phyloP scores from a whole-genome alignment of 1,139 yeast genomes.

The Blastobotrys raffinosifermentans region DNA sequence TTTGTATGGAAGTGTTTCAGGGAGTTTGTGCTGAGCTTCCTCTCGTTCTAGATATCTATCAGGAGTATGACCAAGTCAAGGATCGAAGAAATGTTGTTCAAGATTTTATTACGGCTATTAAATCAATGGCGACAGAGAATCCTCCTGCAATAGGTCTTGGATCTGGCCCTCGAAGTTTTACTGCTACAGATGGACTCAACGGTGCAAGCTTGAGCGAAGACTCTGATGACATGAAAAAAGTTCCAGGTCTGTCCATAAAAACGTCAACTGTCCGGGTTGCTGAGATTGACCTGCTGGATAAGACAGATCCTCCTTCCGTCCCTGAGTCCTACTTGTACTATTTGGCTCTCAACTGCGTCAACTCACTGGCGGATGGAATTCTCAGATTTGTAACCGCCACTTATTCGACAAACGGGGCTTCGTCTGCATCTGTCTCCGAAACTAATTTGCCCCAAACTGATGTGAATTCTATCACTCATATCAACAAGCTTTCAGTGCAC shows the following conservation, averaged over 20 bases:
- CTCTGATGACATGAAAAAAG: conserved; percentile 11
- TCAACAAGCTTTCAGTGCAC: too few relatives aligned
- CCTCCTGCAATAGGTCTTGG: conserved; percentile 24
- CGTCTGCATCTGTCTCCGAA: too few relatives aligned
- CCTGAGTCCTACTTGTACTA: conserved; percentile 60
- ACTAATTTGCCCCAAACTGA: too few relatives aligned
- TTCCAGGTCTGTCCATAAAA: conserved; percentile 23
- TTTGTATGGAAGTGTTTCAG: conserved; percentile 67
- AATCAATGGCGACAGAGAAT: conserved; percentile 24
- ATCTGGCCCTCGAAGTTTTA: conserved; percentile 17
- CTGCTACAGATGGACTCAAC: conserved; percentile 10
- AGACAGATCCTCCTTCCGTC: conserved; percentile 57
- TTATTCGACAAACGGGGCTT: too few relatives aligned
- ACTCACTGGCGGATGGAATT: conserved; percentile 61
- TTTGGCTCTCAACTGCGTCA: conserved; percentile 51
- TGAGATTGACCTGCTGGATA: conserved; percentile 71
- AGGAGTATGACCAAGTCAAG: conserved; percentile 52
- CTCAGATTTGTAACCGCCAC: conserved; percentile 55
- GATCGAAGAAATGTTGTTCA: conserved; percentile 58
- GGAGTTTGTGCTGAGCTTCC: conserved; percentile 53
- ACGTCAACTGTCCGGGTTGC: conserved; percentile 46
- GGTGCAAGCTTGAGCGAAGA: conserved; percentile 7
- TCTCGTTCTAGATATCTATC: conserved; percentile 48
- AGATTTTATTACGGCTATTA: conserved; percentile 48
- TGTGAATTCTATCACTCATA: too few relatives aligned